Evolutionary conservation across 345 rosid genomes (phyloP), one percentile per base, ranked within the genome.

Genomic region (Rhizophora apiculata): DNA sequence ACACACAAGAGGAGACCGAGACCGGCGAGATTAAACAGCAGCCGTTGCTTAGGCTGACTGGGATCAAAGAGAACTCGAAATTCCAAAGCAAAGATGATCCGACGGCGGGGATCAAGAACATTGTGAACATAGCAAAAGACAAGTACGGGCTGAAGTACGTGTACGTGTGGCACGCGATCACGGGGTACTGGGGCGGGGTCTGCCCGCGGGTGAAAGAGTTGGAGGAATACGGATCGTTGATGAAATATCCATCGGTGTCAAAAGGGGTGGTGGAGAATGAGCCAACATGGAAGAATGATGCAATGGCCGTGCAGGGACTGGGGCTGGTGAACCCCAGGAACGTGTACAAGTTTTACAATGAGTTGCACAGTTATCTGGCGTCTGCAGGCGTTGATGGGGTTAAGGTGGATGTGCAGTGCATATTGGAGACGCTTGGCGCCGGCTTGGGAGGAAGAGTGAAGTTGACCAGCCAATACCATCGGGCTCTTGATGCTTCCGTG

Each of bases 111-210:
- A 89, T 94, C 0, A 86, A 88, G 80, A 87, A 72, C 78, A 89
- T 88, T 1, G 98, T 88, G 2, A 78, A 84, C 21, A 74, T 85
- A 1, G 89, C 96, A 0, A 94, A 89, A 71, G 63, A 84, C 37
- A 88, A 83, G 61, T 74, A 89, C 72, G 96, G 95, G 67, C 67
- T 94, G 36, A 89, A 87, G 21, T 87, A 85, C 36, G 97, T 91
- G 52, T 94, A 94, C 66, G 95, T 94, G 21, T 94, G 98, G 98
- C 98, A 94, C 61, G 97, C 98, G 6, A 94, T 94, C 15, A 87
- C 91, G 0, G 98, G 98, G 53, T 94, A 94, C 51, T 94, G 98
- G 98, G 98, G 98, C 6, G 98, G 98, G 67, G 96, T 94, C 72
- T 81, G 86, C 0, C 96, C 98, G 0, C 96, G 95, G 1, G 84